A percentile compares a stretch with the other conserved stretches of the same genome.
Conservation (phyloP, 2,329 filamentous ascomycete genomes). For the Paramyrothecium roridum region DNA sequence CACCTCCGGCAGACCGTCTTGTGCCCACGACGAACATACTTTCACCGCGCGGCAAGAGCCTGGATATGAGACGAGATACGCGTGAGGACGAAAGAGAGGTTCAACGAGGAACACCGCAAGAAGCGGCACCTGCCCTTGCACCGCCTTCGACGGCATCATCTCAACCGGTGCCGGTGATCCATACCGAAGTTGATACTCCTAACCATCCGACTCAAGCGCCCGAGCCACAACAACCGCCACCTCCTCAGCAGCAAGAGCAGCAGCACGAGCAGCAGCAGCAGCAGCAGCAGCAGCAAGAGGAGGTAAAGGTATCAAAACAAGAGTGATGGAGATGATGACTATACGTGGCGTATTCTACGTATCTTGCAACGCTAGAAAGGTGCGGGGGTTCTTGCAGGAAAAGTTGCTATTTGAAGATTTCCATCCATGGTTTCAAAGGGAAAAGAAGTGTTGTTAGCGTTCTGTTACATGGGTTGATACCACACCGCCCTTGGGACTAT, state of each 20-base stretch:
- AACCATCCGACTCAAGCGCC: background rate
- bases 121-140: constrained; percentile 7
- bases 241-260: constrained; percentile 4
- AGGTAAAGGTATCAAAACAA: constrained; percentile 4
- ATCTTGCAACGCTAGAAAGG: too few species aligned
- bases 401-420: too few species aligned
- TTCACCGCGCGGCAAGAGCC: constrained; percentile 41
- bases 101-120: constrained; percentile 4
- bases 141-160: background rate
- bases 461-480: background rate
- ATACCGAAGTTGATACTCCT: background rate
- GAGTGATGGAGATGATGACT: constrained; percentile 5
- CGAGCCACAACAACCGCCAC: constrained; percentile 4
- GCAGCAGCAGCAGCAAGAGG: constrained; percentile 5
- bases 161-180: background rate
- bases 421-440: background rate
- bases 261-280: constrained; percentile 5
- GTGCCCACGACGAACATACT: constrained; percentile 24
- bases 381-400: too few species aligned
- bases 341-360: background rate
- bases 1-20: constrained; percentile 42
- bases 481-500: background rate
- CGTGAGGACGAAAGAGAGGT: constrained; percentile 14
- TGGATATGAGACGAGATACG: constrained; percentile 41
- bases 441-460: background rate